phyloP scores from a whole-genome alignment of 352 stramenopile species.

The Phytophthora sp. region DNA sequence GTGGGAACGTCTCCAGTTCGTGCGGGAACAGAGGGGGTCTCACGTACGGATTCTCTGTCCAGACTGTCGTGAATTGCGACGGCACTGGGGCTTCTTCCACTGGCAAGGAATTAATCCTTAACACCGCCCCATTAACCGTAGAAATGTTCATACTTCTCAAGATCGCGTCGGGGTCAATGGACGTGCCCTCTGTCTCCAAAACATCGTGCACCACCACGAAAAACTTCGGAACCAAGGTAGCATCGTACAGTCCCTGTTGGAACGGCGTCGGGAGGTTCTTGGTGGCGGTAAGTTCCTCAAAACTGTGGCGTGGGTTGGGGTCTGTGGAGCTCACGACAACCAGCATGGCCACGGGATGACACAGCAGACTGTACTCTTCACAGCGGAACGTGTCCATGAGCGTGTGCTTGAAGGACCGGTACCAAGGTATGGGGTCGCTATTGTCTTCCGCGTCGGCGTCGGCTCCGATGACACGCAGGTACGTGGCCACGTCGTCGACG shows the following conservation, averaged over 20 bases:
- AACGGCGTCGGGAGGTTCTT: conserved; percentile 66
- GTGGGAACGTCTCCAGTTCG: conserved; percentile 41
- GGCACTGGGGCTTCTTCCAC: conserved; percentile 36
- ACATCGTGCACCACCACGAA: conserved; percentile 91
- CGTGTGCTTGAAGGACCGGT: conserved; percentile 74
- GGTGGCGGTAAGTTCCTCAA: conserved; percentile 64
- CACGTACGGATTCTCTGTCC: conserved; percentile 71
- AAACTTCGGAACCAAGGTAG: conserved; percentile 78
- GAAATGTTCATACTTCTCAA: conserved; percentile 73
- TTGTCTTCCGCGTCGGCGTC: conserved; percentile 39
- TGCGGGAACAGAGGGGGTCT: conserved; percentile 51
- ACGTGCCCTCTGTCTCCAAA: conserved; percentile 74
- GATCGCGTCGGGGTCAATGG: conserved; percentile 81
- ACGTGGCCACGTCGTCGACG: conserved; percentile 71
- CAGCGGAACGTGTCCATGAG: conserved; percentile 86
- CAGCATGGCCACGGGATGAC: conserved; percentile 75
- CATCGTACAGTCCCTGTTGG: conserved; percentile 79
- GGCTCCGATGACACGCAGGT: conserved; percentile 64
- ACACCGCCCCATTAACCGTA: conserved; percentile 50
- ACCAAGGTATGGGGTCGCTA: conserved; percentile 77
- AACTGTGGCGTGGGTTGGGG: conserved; percentile 74
- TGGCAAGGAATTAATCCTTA: conserved; percentile 74
- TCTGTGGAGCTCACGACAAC: conserved; percentile 86
- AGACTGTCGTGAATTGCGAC: conserved; percentile 44
- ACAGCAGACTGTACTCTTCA: conserved; percentile 80